Evolutionary conservation across 2,329 filamentous ascomycete genomes (phyloP), one percentile per base, ranked within the genome.

Genomic region (Ophioceras dolichostomum): DNA sequence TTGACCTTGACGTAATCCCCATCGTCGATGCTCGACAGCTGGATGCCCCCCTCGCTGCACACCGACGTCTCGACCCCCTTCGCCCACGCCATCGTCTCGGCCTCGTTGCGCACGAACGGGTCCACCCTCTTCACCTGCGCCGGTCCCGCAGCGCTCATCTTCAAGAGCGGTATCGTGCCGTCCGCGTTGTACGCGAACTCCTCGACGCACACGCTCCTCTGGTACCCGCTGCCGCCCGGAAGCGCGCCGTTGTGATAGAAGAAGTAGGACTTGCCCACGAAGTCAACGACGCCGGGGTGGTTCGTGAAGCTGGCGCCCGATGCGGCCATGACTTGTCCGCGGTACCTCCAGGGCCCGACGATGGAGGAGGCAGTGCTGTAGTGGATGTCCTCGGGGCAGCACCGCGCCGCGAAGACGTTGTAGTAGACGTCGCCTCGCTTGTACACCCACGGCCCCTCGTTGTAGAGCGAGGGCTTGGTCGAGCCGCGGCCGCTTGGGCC

Each of bases 211-310:
- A 55, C 46, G 36, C 49, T 52, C 10, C 52, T 47, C 10, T 44
- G 38, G 39, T 47, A 55, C 18, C 47, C 47, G 30, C 52, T 41
- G 30, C 53, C 53, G 14, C 45, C 46, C 10, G 51, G 47, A 16
- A 54, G 45, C 13, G 51, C 53, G 26, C 51, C 51, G 38, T 53
- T 54, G 43, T 55, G 53, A 45, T 55, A 55, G 47, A 55, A 54
- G 39, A 55, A 49, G 44, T 53, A 53, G 18, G 48, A 49, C 17
- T 41, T 37, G 38, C 43, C 46, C 38, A 51, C 47, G 47, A 45
- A 54, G 43, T 54, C 48, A 37, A 54, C 43, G 24, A 51, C 41
- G 33, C 45, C 52, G 3, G 47, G 43, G 41, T 55, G 52, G 40
- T 54, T 54, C 32, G 52, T 55, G 40, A 54, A 53, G 37, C 45